phyloP scores from a whole-genome alignment of 345 rosid species.

The Pistacia atlantica region DNA sequence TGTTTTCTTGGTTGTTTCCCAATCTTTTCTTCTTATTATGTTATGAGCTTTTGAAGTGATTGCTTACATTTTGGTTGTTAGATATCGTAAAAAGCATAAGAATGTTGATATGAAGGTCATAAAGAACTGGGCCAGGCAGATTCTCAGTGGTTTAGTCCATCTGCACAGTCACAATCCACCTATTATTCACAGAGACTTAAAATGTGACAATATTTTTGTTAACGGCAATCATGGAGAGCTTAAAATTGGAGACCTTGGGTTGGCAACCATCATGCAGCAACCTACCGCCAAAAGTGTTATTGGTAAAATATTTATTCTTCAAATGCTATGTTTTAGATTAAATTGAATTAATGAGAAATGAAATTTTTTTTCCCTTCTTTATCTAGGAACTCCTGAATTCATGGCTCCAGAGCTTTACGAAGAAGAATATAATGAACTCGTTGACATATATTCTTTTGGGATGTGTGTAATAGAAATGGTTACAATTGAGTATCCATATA shows the following conservation, averaged over 20 bases:
- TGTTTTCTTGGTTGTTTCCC: slow-evolving; percentile 22
- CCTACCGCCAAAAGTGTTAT: slow-evolving; percentile 68
- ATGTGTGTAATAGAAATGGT: slow-evolving; percentile 81
- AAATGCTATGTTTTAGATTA: not conserved
- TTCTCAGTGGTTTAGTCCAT: slow-evolving; percentile 55
- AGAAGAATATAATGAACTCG: slow-evolving; percentile 75
- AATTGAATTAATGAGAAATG: not conserved
- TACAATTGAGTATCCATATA: slow-evolving; percentile 68
- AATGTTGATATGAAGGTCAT: slow-evolving; percentile 60
- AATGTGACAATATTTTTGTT: slow-evolving; percentile 70
- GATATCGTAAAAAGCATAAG: slow-evolving; percentile 62
- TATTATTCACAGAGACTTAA: slow-evolving; percentile 62
- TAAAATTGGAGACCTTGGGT: slow-evolving; percentile 75
- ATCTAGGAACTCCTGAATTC: slow-evolving; percentile 68
- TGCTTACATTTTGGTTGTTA: slow-evolving; percentile 21
- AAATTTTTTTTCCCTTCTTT: not conserved
- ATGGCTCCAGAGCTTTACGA: slow-evolving; percentile 83
- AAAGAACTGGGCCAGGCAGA: slow-evolving; percentile 66
- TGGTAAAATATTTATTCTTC: slow-evolving; percentile 30
- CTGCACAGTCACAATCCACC: slow-evolving; percentile 62
- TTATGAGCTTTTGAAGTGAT: slow-evolving; percentile 13
- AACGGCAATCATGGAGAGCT: slow-evolving; percentile 71
- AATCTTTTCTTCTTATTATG: not conserved
- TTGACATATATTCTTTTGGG: slow-evolving; percentile 69
- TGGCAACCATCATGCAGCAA: slow-evolving; percentile 68